Percentiles rank a stretch among this genome's conserved stretches.
Conservation (phyloP, 768 basidiomycete species). For the Auricularia sp. region DNA sequence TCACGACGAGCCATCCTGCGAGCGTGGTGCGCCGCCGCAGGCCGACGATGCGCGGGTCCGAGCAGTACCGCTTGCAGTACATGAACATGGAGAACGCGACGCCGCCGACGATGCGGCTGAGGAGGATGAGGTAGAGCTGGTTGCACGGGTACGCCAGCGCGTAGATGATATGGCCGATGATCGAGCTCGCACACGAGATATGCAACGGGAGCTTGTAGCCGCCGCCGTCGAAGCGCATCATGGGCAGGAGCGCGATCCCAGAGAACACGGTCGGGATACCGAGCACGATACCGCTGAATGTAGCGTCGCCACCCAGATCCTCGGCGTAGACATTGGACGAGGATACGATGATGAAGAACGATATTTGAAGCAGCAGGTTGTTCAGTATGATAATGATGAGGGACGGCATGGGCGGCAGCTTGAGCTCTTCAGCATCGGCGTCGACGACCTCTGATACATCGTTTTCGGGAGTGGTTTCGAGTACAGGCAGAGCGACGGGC, state of each 20-base stretch:
- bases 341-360: constrained; percentile 62
- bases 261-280: constrained; percentile 60
- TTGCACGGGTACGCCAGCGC: constrained; percentile 49
- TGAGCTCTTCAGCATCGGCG: constrained; percentile 29
- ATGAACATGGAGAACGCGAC: constrained; percentile 47
- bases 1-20: constrained; percentile 52
- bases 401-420: constrained; percentile 38
- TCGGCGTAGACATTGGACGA: constrained; percentile 55
- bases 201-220: constrained; percentile 45
- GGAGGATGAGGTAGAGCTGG: constrained; percentile 59
- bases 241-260: constrained; percentile 46
- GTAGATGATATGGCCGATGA: constrained; percentile 51
- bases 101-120: constrained; percentile 58
- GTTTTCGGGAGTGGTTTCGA: neutral
- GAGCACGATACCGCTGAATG: constrained; percentile 58
- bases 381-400: constrained; percentile 35
- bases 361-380: constrained; percentile 39
- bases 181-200: constrained; percentile 40
- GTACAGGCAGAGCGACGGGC: neutral
- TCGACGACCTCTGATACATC: neutral
- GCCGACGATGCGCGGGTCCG: constrained; percentile 58
- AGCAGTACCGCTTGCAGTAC: constrained; percentile 61
- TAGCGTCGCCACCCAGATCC: constrained; percentile 54
- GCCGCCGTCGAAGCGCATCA: constrained; percentile 48
- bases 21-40: constrained; percentile 52